phyloP scores from a whole-genome alignment of 495 filamentous ascomycete genomes.

The Neurospora sp. region DNA sequence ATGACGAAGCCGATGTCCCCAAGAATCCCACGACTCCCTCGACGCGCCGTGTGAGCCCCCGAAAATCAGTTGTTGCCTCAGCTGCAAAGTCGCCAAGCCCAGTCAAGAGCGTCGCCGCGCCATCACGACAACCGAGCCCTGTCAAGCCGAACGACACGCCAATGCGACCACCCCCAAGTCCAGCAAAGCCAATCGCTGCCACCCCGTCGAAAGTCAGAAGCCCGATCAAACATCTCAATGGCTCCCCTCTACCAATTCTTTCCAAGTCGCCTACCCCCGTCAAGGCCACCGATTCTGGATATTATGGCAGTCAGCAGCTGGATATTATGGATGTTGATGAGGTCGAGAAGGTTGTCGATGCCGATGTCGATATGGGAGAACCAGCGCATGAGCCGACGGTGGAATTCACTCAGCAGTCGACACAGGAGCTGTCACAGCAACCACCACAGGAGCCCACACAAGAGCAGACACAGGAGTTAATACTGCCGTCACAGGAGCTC shows the following conservation, averaged over 20 bases:
- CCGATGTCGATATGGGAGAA: constrained; percentile 13
- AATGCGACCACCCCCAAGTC: constrained; percentile 18
- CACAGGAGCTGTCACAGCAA: not conserved
- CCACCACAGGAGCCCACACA: not conserved
- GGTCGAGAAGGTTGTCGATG: constrained; percentile 9
- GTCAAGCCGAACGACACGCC: not conserved
- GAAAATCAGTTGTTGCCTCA: not conserved
- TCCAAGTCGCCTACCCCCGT: constrained; percentile 1
- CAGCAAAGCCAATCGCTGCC: constrained; percentile 10
- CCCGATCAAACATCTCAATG: constrained; percentile 3
- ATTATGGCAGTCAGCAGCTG: constrained; percentile 56
- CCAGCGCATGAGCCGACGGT: not conserved
- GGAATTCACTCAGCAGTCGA: not conserved
- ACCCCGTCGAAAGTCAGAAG: constrained; percentile 8
- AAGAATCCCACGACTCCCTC: not conserved
- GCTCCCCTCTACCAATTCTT: constrained; percentile 11
- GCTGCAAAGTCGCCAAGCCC: constrained; percentile 23
- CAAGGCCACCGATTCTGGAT: constrained; percentile 56
- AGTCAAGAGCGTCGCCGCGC: constrained; percentile 3
- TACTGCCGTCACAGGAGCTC: not conserved
- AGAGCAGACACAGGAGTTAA: not conserved
- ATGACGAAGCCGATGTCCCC: not conserved
- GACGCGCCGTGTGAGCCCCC: not conserved
- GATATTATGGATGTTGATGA: constrained; percentile 28
- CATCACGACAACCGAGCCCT: not conserved